Evolutionary conservation across 352 stramenopile species (phyloP), one percentile per base, ranked within the genome.

Genomic region (Globisporangium camurandrum): DNA sequence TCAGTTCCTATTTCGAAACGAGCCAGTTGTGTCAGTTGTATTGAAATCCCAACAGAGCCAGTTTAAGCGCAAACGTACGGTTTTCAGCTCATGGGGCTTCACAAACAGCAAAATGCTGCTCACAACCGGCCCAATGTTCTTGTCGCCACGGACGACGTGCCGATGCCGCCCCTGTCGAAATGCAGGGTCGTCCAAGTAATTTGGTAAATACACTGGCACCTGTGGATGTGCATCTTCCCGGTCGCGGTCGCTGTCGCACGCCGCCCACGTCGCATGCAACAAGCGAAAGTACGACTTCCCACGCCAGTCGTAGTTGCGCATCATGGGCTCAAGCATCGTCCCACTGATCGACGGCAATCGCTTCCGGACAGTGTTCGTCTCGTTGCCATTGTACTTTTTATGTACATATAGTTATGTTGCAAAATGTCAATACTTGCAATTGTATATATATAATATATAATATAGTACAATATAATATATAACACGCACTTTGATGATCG

Each of bases 91-190:
- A 44, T 94, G 74, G 30, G 92, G 92, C 56, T 97, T 97, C 39
- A 98, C 93, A 75, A 97, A 98, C 37, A 97, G 82, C 55, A 98
- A 72, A 4, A 95, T 97, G 30, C 87, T 97, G 37, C 84, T 96
- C 46, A 98, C 77, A 30, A 98, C 89, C 0, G 86, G 87, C 0
- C 93, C 93, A 2, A 94, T 91, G 46, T 86, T 91, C 57, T 95
- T 95, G 59, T 92, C 76, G 0, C 80, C 80, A 22, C 83, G 67
- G 43, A 92, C 78, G 7, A 92, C 80, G 43, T 92, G 79, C 34
- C 77, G 78, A 59, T 94, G 80, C 17, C 81, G 75, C 8, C 80
- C 80, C 50, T 92, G 80, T 2, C 83, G 80, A 45, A 89, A 91
- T 63, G 83, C 80, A 1, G 83, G 83, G 39, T 94, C 81, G 49